phyloP scores from a whole-genome alignment of 2,329 filamentous ascomycete species.

The Trichocomaceae sp. region DNA sequence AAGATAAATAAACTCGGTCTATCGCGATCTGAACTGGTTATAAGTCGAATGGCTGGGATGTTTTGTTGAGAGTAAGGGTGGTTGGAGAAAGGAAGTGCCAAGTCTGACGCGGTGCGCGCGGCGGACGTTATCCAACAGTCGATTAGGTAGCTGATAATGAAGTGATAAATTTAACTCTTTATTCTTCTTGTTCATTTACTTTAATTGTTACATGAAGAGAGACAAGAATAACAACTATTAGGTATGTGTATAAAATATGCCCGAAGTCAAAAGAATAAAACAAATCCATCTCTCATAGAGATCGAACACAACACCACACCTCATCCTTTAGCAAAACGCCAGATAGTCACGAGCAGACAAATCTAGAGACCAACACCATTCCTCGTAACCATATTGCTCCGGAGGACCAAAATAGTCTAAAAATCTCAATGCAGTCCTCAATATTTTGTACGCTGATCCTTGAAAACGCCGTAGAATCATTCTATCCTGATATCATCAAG shows the following conservation, averaged over 20 bases:
- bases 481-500: conserved; percentile 15
- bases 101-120: conserved; percentile 7
- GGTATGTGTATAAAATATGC: conserved; percentile 5
- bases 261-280: background rate
- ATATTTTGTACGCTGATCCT: conserved; percentile 1
- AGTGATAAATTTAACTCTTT: too few species aligned
- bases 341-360: background rate
- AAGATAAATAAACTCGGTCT: background rate
- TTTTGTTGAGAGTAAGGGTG: background rate
- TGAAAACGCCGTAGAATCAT: conserved; percentile 13
- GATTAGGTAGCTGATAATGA: too few species aligned
- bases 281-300: background rate
- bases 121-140: background rate
- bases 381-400: background rate
- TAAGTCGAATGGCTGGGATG: background rate
- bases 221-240: background rate
- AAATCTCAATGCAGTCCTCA: conserved; percentile 1
- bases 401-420: background rate
- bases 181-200: too few species aligned
- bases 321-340: background rate
- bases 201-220: too few species aligned
- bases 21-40: too few species aligned
- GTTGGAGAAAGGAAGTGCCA: background rate
- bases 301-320: background rate
- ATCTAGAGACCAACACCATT: background rate